Evolutionary conservation across 2,329 filamentous ascomycete genomes (phyloP).

Genomic region (Arachnomyces sp.): DNA sequence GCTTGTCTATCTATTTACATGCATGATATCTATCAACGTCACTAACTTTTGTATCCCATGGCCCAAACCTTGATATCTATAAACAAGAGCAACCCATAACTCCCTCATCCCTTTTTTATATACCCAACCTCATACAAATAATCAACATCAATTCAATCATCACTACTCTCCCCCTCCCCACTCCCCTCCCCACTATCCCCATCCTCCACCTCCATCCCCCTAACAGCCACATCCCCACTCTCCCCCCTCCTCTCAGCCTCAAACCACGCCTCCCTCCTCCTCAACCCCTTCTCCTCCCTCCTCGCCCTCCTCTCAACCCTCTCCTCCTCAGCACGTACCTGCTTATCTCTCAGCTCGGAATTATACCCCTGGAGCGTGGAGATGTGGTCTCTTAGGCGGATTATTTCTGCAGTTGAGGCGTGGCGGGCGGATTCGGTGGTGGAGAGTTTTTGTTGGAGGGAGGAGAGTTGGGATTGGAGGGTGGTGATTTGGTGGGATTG

Average conservation of each 20-base stretch:
- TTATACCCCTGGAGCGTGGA: conserved; percentile 30
- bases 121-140: background rate
- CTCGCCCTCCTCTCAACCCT: conserved; percentile 28
- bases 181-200: conserved; percentile 23
- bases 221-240: conserved; percentile 33
- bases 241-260: conserved; percentile 37
- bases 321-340: conserved; percentile 25
- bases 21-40: too few relatives aligned
- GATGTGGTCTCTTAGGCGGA: conserved; percentile 29
- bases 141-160: conserved; percentile 12
- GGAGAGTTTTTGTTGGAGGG: conserved; percentile 17
- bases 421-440: conserved; percentile 31
- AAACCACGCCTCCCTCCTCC: conserved; percentile 37
- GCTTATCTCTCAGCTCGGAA: conserved; percentile 32
- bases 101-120: background rate
- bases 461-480: conserved; percentile 27
- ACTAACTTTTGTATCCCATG: too few relatives aligned
- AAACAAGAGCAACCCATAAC: background rate
- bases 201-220: conserved; percentile 32
- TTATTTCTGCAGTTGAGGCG: conserved; percentile 27
- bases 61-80: too few relatives aligned
- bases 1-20: background rate
- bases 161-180: conserved; percentile 29
- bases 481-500: conserved; percentile 25
- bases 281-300: conserved; percentile 34